Percentiles rank a stretch among this genome's conserved stretches.
Evolutionary conservation across 2,329 filamentous ascomycete genomes (phyloP).

Genomic region (Sclerotiophoma versabilis): DNA sequence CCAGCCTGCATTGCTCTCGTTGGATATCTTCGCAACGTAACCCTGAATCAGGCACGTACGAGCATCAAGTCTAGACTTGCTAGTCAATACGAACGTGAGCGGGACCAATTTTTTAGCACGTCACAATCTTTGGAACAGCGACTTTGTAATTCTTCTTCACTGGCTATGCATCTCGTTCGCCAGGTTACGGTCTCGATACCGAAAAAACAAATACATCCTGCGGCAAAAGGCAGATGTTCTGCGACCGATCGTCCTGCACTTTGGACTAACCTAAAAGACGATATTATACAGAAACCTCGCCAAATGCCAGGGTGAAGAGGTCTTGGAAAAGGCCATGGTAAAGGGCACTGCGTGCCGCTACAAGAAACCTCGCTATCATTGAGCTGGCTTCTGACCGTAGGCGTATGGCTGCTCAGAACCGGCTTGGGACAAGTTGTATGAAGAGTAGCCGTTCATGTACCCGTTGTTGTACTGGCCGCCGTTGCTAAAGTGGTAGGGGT

Average conservation of each 20-base stretch:
- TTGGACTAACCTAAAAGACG: no score
- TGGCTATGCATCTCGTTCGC: background rate
- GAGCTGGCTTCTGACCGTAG: conserved; percentile 21
- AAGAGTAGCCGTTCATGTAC: conserved; percentile 28
- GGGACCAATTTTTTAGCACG: background rate
- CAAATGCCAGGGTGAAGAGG: background rate
- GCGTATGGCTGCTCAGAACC: conserved; percentile 29
- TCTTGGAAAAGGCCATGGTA: background rate
- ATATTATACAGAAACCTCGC: background rate
- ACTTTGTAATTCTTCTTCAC: background rate
- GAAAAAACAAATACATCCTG: no score
- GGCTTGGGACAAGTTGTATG: conserved; percentile 21
- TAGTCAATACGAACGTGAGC: background rate
- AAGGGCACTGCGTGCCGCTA: no score
- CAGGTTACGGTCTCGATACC: background rate
- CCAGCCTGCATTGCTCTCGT: background rate
- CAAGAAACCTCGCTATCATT: no score
- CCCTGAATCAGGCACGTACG: background rate
- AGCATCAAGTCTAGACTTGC: background rate
- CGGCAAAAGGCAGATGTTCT: no score
- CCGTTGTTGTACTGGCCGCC: conserved; percentile 24
- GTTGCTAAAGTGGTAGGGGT: conserved; percentile 30
- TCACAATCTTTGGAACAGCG: background rate
- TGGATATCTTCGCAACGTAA: background rate
- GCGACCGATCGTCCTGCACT: no score